phyloP scores from a whole-genome alignment of 345 rosid species.

The Lepidium sativum region DNA sequence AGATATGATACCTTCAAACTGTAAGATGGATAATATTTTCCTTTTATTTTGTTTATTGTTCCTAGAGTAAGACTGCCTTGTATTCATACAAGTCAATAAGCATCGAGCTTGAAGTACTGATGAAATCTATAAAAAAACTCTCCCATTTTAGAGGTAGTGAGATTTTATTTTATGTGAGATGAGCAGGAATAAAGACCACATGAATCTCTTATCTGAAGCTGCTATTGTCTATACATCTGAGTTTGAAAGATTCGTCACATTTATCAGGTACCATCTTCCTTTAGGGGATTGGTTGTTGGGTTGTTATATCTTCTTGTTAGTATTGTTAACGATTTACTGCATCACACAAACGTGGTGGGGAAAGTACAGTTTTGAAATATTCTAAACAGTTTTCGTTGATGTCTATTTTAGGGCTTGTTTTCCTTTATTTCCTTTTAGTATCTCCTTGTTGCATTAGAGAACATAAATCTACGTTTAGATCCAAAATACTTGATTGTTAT shows the following conservation, averaged over 20 bases:
- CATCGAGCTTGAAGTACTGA: neutral
- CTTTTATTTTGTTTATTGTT: neutral
- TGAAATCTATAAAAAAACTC: neutral
- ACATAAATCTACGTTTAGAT: no score
- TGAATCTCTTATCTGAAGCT: conserved; percentile 65
- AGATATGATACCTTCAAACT: conserved; percentile 54
- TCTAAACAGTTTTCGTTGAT: neutral
- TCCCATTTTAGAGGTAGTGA: conserved; percentile 6
- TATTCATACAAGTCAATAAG: conserved; percentile 5
- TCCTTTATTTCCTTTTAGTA: neutral
- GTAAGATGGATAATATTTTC: conserved; percentile 38
- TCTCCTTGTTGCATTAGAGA: no score
- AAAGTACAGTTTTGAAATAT: neutral
- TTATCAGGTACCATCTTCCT: conserved; percentile 53
- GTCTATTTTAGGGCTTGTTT: neutral
- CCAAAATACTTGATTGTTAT: no score
- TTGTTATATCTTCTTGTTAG: neutral
- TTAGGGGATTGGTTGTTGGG: neutral
- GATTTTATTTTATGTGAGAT: conserved; percentile 17
- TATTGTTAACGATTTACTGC: neutral
- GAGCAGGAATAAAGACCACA: conserved; percentile 46
- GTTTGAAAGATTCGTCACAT: conserved; percentile 70
- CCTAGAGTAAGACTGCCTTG: neutral
- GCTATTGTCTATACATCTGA: conserved; percentile 57
- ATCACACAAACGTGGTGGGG: neutral